phyloP scores from a whole-genome alignment of 1,139 yeast species.

The Candida gigantensis region DNA sequence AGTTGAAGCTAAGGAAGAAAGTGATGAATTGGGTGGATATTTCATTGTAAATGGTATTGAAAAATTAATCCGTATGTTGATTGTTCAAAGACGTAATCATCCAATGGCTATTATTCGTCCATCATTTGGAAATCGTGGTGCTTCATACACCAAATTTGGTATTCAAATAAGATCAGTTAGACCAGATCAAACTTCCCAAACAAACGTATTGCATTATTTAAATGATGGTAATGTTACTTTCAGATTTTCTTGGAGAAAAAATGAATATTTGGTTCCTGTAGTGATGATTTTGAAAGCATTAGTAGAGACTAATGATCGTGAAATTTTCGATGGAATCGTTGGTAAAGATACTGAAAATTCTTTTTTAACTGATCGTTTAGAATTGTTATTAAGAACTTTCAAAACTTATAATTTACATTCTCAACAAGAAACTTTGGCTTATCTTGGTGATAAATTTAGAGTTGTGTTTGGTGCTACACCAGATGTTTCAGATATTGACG shows the following conservation, averaged over 20 bases:
- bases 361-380: constrained; percentile 96
- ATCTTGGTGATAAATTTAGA: constrained; percentile 93
- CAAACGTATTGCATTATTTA: constrained; percentile 92
- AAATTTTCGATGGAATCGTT: constrained; percentile 92
- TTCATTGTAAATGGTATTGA: constrained; percentile 96
- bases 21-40: constrained; percentile 96
- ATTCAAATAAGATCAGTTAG: constrained; percentile 92
- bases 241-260: constrained; percentile 95
- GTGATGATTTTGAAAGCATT: constrained; percentile 91
- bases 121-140: constrained; percentile 91
- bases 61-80: constrained; percentile 92
- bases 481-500: constrained; percentile 85
- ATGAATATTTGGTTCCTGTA: constrained; percentile 91
- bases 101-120: constrained; percentile 98
- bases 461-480: constrained; percentile 88
- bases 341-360: constrained; percentile 87
- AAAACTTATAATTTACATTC: constrained; percentile 77
- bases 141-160: constrained; percentile 86
- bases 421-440: constrained; percentile 86
- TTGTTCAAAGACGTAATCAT: constrained; percentile 96
- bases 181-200: constrained; percentile 96
- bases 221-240: constrained; percentile 96
- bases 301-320: constrained; percentile 88
- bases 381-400: constrained; percentile 83
- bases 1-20: constrained; percentile 80